Base-by-base conservation (phyloP, 805 yeast species). In the Torulaspora maleeae region DNA sequence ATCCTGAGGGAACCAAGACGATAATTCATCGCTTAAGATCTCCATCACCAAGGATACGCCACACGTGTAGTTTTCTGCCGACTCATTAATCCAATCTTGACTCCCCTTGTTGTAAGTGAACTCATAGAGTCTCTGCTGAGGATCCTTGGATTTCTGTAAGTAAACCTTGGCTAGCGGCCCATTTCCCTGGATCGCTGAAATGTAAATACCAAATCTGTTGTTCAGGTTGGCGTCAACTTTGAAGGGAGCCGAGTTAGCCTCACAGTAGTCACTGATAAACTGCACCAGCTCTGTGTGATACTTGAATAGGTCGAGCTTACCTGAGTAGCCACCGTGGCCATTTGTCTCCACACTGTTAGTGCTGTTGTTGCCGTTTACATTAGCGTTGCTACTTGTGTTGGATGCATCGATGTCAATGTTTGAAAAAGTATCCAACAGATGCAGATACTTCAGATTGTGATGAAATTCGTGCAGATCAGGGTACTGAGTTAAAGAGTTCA, bases 241-340 rank as follows among this genome's bases (percentile, higher is more conserved):
- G 36, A 52, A 51, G 5, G 51, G 38, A 20, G 54, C 33, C 3
- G 46, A 27, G n/a, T 49, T 45, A 12, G 53, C 58, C 2, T 34
- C 38, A n/a, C 61, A 51, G 40, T 48, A 60, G 2, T 54, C 46
- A 17, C 52, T 41, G 3, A 63, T 38, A 17, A 51, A 55, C 24
- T 50, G 53, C 33, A 59, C 51, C 10, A 63, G 37, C 38, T 61
- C 64, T 2, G 67, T 64, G 38, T 52, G 63, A 43, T 64, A 64
- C 34, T 54, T 63, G 52, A 64, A 64, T 3, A 64, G 51, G 45
- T 64, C 69, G 8, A 64, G 41, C 36, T 55, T 56, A 8, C 60
- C 62, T 11, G 38, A 40, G 27, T 40, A 36, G 3, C 20, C 37
- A 32, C 25, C 36, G 19, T 34, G 36, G 5, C 34, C 15, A 25